phyloP scores from a whole-genome alignment of 768 basidiomycete genomes.

The Neoboletus magnificus region DNA sequence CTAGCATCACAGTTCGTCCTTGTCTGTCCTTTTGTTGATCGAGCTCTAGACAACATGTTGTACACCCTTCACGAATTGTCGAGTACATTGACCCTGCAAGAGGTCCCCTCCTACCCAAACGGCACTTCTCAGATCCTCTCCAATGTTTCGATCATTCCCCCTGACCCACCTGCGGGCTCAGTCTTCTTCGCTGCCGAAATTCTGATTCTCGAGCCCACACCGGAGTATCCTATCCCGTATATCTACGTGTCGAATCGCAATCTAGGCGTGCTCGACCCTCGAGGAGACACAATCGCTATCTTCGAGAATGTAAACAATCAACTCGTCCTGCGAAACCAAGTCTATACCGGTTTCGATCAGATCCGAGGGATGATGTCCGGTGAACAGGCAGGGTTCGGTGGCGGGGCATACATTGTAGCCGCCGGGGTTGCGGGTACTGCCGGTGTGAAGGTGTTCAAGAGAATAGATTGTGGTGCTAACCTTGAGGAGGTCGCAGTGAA shows the following conservation, averaged over 20 bases:
- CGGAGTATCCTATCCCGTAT: constrained; percentile 47
- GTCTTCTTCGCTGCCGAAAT: constrained; percentile 58
- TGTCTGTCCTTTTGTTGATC: neutral
- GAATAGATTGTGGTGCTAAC: constrained; percentile 55
- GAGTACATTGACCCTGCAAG: constrained; percentile 56
- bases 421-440: constrained; percentile 50
- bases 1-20: neutral
- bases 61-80: constrained; percentile 55
- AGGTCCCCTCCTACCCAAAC: constrained; percentile 44
- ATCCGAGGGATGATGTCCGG: constrained; percentile 66
- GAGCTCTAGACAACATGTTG: constrained; percentile 44
- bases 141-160: constrained; percentile 46
- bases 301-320: constrained; percentile 43
- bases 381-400: constrained; percentile 36
- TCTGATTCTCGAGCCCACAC: constrained; percentile 50
- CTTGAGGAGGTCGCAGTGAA: constrained; percentile 53
- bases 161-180: constrained; percentile 37
- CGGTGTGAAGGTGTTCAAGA: constrained; percentile 55
- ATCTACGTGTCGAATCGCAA: constrained; percentile 73
- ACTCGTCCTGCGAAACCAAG: constrained; percentile 46
- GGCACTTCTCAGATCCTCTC: constrained; percentile 50
- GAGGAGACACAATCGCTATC: constrained; percentile 64
- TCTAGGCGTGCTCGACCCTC: constrained; percentile 45
- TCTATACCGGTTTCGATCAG: constrained; percentile 62
- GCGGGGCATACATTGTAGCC: constrained; percentile 54